phyloP scores from a whole-genome alignment of 2,329 filamentous ascomycete genomes.

The Cyanodermella asteris region DNA sequence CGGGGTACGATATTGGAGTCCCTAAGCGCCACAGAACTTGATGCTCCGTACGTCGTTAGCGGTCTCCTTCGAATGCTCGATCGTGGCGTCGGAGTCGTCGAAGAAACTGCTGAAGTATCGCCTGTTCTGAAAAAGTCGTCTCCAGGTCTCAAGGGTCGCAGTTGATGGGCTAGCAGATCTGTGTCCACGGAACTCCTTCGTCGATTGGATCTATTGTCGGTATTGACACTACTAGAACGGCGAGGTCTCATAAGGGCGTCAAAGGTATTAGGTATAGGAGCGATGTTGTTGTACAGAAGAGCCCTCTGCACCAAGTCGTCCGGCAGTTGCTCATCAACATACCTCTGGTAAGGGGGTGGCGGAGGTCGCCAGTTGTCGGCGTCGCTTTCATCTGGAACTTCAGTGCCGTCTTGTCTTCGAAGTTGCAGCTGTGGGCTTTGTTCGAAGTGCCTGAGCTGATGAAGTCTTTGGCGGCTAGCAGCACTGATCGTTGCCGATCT shows the following conservation, averaged over 20 bases:
- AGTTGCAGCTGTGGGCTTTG: conserved; percentile 33
- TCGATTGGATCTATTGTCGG: conserved; percentile 1
- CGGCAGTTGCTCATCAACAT: conserved; percentile 8
- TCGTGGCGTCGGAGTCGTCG: too few relatives aligned
- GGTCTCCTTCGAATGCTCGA: too few relatives aligned
- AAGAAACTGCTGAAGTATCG: too few relatives aligned
- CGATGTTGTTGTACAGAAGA: conserved; percentile 5
- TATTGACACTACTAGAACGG: conserved; percentile 7
- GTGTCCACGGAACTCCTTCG: conserved; percentile 4
- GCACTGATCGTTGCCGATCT: conserved; percentile 55
- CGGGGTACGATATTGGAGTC: too few relatives aligned
- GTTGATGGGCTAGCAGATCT: conserved; percentile 2
- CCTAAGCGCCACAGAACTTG: too few relatives aligned
- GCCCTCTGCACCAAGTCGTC: conserved; percentile 8
- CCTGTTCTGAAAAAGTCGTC: too few relatives aligned
- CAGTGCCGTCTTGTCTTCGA: conserved; percentile 45
- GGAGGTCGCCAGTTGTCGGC: conserved; percentile 77
- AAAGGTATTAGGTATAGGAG: conserved; percentile 1
- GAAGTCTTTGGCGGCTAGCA: conserved; percentile 45
- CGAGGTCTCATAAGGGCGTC: conserved; percentile 2
- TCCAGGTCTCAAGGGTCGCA: too few relatives aligned
- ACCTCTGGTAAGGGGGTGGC: conserved; percentile 46
- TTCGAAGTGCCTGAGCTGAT: conserved; percentile 20
- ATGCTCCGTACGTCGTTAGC: too few relatives aligned
- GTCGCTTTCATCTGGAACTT: conserved; percentile 68